Conservation (phyloP, 192 early-diverging fungal species). For the Backusella liffmaniae region DNA sequence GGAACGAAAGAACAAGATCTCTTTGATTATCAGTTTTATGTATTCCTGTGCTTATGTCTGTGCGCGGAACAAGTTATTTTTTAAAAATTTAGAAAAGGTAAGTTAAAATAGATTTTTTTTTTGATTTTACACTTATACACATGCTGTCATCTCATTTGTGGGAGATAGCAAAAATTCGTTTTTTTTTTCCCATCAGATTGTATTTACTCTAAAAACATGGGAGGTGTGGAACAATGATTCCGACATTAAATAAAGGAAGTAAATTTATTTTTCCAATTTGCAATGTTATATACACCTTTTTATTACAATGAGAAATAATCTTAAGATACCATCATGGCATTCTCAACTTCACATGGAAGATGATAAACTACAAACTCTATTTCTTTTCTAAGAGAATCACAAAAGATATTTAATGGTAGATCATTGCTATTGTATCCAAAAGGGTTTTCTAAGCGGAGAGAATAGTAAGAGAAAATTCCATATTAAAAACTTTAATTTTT, state of each 20-base stretch:
- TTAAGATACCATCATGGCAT: not conserved
- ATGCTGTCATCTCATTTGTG: not conserved
- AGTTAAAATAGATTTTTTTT: not conserved
- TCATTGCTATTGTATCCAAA: slow-evolving; percentile 57
- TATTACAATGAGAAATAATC: not conserved
- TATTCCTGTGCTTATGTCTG: not conserved
- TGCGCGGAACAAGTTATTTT: not conserved
- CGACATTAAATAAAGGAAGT: not conserved
- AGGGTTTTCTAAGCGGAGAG: slow-evolving; percentile 21
- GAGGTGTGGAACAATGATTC: slow-evolving; percentile 1
- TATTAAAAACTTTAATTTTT: not conserved
- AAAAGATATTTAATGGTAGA: slow-evolving; percentile 55
- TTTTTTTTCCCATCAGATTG: not conserved
- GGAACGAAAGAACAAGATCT: no score
- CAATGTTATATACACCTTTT: not conserved
- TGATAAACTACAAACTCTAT: slow-evolving; percentile 55
- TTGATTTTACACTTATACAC: not conserved
- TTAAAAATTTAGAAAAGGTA: not conserved
- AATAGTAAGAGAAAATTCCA: not conserved
- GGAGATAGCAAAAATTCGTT: not conserved
- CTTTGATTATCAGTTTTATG: not conserved
- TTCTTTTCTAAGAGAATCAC: slow-evolving; percentile 55
- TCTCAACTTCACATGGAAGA: slow-evolving; percentile 26
- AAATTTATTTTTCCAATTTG: not conserved
- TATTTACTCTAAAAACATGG: not conserved